phyloP scores from a whole-genome alignment of 768 basidiomycete species.

The Boletellus ananas region DNA sequence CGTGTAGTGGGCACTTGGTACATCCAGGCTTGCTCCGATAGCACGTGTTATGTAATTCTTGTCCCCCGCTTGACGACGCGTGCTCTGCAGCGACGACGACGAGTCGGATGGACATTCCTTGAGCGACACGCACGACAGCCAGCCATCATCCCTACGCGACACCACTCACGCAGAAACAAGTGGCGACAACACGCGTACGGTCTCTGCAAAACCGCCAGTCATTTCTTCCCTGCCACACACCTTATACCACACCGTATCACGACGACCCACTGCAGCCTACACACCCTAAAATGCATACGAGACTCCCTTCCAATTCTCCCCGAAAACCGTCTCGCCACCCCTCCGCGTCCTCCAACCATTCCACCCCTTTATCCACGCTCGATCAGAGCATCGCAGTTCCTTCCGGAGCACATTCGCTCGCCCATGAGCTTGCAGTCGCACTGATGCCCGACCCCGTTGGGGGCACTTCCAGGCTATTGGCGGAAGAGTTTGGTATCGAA shows the following conservation, averaged over 20 bases:
- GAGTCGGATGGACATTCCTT: constrained; percentile 28
- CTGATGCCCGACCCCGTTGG: constrained; percentile 83
- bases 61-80: not conserved
- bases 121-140: constrained; percentile 12
- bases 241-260: constrained; percentile 7
- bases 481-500: constrained; percentile 87
- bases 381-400: constrained; percentile 30
- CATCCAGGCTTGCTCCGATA: not conserved
- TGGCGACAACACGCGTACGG: constrained; percentile 4
- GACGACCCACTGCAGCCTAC: not conserved
- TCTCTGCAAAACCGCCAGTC: constrained; percentile 11
- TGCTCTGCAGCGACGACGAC: not conserved
- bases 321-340: constrained; percentile 30
- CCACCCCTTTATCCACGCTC: constrained; percentile 30
- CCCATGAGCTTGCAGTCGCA: constrained; percentile 83
- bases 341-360: constrained; percentile 22
- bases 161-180: too few relatives aligned
- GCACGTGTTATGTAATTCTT: constrained; percentile 17
- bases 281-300: constrained; percentile 22
- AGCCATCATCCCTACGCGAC: constrained; percentile 4
- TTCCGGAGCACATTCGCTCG: constrained; percentile 57
- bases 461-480: constrained; percentile 65
- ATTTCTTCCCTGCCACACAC: constrained; percentile 10
- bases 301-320: constrained; percentile 25
- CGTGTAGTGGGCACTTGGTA: too few relatives aligned